Evolutionary conservation across 2,329 filamentous ascomycete genomes (phyloP), one percentile per base, ranked within the genome.

Genomic region (Cladosporium oxysporum): DNA sequence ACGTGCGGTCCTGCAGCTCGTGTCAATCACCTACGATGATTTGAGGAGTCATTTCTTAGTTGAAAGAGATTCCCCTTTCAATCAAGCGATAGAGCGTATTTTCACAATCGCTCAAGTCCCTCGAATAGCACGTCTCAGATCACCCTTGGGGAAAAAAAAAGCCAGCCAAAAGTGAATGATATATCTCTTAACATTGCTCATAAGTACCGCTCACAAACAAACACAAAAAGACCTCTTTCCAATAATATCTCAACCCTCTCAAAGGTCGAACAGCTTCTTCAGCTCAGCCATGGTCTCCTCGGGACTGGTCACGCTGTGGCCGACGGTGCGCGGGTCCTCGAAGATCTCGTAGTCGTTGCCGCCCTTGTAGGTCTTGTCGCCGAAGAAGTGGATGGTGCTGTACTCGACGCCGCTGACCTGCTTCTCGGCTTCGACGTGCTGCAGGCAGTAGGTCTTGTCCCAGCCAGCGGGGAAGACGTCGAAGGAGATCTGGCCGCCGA

Each of bases 331-430:
- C 64, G 85, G 76, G 77, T 98, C 94, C 71, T 82, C 84, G 80
- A 90, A 98, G 77, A 99, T 97, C 83, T 98, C 94, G 77, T 89
- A 94, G 81, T 99, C 95, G 79, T 98, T 99, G 68, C 95, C 95
- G 69, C 95, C 94, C 78, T 89, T 81, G 76, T 88, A 89, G 29
- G 91, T 91, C 89, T 98, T 99, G 85, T 99, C 95, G 71, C 95
- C 95, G 75, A 98, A 99, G 86, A 98, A 98, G 84, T 98, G 95
- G 72, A 98, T 90, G 53, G 87, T 94, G 72, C 88, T 91, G 84
- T 94, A 98, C 28, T 88, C 82, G 69, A 96, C 83, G 69, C 90
- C 89, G 74, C 87, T 89, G 77, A 79, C 71, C 21, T 80, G 77
- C 74, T 90, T 89, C 79, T 97, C 93, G 69, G 85, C 85, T 82